A percentile compares a stretch with the other conserved stretches of the same genome.
Conservation (phyloP, 371 early-diverging fungal species). For the Blyttiomyces sp. region DNA sequence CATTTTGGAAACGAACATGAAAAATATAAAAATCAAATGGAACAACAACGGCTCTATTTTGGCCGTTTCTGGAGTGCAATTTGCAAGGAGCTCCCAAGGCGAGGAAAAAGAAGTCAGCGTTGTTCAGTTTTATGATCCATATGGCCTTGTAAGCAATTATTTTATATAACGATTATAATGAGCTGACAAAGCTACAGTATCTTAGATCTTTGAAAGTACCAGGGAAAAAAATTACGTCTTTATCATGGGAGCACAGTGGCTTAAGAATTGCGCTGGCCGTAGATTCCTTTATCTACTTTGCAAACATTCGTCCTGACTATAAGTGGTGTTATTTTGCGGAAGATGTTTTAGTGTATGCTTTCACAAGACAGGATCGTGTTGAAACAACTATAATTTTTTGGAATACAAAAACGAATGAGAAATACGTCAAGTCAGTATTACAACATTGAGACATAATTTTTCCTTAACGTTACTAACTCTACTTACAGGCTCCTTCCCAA, state of each 20-base stretch:
- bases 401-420: conserved; percentile 47
- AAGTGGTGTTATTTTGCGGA: conserved; percentile 42
- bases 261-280: conserved; percentile 51
- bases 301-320: conserved; percentile 52
- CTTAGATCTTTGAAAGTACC: conserved; percentile 54
- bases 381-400: conserved; percentile 44
- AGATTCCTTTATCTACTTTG: conserved; percentile 57
- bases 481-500: neutral
- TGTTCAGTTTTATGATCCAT: conserved; percentile 50
- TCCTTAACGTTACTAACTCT: neutral
- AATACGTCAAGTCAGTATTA: conserved; percentile 31
- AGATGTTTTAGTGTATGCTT: conserved; percentile 45
- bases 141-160: conserved; percentile 37
- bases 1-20: conserved; percentile 49
- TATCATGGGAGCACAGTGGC: conserved; percentile 53
- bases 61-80: conserved; percentile 51
- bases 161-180: neutral
- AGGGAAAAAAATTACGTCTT: conserved; percentile 42
- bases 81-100: conserved; percentile 35
- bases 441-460: neutral
- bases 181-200: conserved; percentile 20
- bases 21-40: conserved; percentile 44
- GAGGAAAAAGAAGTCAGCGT: conserved; percentile 51
- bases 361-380: conserved; percentile 27
- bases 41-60: conserved; percentile 46